A percentile compares a stretch with the other conserved stretches of the same genome.
phyloP scores from a whole-genome alignment of 495 filamentous ascomycete genomes.

The Penicillium robsamsonii region DNA sequence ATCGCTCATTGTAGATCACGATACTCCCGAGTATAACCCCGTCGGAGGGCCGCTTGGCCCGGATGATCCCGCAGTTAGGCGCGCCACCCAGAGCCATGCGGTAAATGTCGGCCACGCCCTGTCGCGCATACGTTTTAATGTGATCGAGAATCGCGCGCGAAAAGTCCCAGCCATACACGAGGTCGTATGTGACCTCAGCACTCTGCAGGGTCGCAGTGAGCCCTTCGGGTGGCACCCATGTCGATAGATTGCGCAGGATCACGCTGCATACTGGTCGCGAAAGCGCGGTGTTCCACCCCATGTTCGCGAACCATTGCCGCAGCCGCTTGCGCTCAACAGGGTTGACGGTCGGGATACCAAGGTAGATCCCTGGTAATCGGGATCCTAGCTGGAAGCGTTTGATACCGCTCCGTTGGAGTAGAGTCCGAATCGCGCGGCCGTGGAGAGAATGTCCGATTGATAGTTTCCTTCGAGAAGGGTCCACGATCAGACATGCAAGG shows the following conservation, averaged over 20 bases:
- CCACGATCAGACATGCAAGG: constrained; percentile 81
- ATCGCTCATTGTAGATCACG: constrained; percentile 71
- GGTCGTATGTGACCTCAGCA: constrained; percentile 59
- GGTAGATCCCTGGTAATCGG: constrained; percentile 73
- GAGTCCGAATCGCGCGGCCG: constrained; percentile 69
- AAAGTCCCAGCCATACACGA: constrained; percentile 77
- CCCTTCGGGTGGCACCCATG: constrained; percentile 73
- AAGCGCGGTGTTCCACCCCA: constrained; percentile 65
- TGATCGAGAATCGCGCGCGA: constrained; percentile 73
- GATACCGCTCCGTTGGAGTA: constrained; percentile 65
- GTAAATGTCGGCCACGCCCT: constrained; percentile 82
- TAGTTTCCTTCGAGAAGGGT: constrained; percentile 75
- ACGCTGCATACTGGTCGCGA: constrained; percentile 65
- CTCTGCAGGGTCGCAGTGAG: constrained; percentile 67
- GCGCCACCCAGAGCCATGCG: constrained; percentile 70
- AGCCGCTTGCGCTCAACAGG: constrained; percentile 58
- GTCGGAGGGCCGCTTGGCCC: constrained; percentile 69
- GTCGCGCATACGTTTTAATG: constrained; percentile 69
- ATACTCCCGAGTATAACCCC: constrained; percentile 75
- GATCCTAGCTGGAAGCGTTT: constrained; percentile 77
- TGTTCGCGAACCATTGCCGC: constrained; percentile 63
- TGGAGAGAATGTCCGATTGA: constrained; percentile 85
- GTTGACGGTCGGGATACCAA: constrained; percentile 68
- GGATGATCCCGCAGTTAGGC: constrained; percentile 74
- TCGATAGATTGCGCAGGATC: constrained; percentile 60